These are phyloP conservation scores for Mycocalia duriaeana DNA, from an alignment of 1,284 basidiomycete genomes.

Conservation along the genomic window DNA sequence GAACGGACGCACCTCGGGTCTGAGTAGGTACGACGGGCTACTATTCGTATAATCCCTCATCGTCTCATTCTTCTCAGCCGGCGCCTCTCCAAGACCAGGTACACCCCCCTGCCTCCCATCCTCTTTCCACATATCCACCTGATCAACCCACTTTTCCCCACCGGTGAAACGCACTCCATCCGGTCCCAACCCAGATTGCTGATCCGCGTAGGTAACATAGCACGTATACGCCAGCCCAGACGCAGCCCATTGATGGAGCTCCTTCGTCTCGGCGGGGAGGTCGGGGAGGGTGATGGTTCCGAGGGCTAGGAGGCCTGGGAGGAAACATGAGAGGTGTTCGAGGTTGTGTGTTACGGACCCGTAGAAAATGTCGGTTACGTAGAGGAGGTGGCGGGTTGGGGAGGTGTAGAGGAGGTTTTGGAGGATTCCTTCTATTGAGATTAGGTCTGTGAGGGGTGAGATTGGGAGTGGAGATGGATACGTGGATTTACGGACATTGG, in stretches of 20 bases:
- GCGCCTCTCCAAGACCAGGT: background rate
- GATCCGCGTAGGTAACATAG: conserved; percentile 61
- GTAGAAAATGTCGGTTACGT: conserved; percentile 51
- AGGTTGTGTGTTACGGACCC: conserved; percentile 42
- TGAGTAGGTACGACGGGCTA: conserved; percentile 35
- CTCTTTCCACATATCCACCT: background rate
- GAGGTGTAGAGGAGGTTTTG: conserved; percentile 60
- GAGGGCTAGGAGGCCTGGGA: conserved; percentile 67
- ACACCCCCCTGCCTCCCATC: background rate
- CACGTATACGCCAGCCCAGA: conserved; percentile 63
- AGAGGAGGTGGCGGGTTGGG: conserved; percentile 58
- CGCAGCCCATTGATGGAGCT: conserved; percentile 57
- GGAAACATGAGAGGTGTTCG: conserved; percentile 75
- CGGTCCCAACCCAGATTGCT: conserved; percentile 55
- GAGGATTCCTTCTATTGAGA: conserved; percentile 54
- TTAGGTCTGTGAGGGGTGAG: conserved; percentile 38
- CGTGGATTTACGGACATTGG: conserved; percentile 52
- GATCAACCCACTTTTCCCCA: background rate
- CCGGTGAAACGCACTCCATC: conserved; percentile 44
- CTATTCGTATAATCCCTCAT: background rate
- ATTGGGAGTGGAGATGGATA: conserved; percentile 18
- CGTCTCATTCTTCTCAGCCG: conserved; percentile 6
- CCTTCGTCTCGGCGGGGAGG: conserved; percentile 27
- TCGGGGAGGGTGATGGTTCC: conserved; percentile 50
- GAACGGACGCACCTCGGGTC: conserved; percentile 54